These are phyloP conservation scores for Trichosporon faecale DNA, from an alignment of 1,284 basidiomycete genomes.

Conservation along the genomic window DNA sequence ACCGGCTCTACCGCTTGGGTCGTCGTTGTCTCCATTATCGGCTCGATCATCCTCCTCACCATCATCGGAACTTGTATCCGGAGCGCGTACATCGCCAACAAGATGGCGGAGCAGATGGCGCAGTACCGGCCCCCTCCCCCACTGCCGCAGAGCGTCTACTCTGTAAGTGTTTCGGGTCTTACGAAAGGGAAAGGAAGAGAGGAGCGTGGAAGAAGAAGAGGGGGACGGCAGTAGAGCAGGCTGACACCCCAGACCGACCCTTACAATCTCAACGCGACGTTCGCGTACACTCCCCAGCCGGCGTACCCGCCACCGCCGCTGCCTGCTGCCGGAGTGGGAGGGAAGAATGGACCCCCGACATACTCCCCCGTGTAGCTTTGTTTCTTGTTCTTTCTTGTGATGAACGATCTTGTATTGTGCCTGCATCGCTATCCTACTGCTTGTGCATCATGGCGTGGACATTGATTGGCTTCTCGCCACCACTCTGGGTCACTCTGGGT, in stretches of 20 bases:
- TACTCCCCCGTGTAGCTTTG: neutral
- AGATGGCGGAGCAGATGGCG: neutral
- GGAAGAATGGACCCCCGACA: neutral
- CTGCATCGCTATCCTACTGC: too few species aligned
- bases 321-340: too few species aligned
- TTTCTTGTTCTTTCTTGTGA: too few species aligned
- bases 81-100: neutral
- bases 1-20: neutral
- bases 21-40: neutral
- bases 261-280: neutral
- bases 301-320: neutral
- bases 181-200: too few species aligned
- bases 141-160: neutral
- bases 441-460: too few species aligned
- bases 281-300: neutral
- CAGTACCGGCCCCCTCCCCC: neutral
- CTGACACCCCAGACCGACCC: neutral
- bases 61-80: neutral
- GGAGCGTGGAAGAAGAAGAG: too few species aligned
- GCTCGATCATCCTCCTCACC: neutral
- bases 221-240: too few species aligned
- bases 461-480: too few species aligned
- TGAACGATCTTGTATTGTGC: too few species aligned
- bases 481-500: too few species aligned
- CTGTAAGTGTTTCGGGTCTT: too few species aligned